These are phyloP conservation scores for Suillus clintonianus DNA, from an alignment of 768 basidiomycete genomes.

Conservation along the genomic window DNA sequence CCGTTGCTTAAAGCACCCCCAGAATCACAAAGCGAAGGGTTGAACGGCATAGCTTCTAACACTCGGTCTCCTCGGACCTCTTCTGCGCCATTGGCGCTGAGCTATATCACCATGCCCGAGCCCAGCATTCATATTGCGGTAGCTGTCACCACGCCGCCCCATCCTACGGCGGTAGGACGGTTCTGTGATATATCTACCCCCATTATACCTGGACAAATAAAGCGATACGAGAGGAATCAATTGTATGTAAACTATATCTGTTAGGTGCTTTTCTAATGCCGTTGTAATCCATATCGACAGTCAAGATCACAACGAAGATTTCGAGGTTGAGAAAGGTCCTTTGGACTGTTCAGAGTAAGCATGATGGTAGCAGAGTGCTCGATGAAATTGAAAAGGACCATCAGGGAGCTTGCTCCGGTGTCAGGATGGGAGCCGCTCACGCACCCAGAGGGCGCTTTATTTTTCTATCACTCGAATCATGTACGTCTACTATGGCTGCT, in stretches of 20 bases:
- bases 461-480: constrained; percentile 46
- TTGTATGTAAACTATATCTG: background rate
- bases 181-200: background rate
- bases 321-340: background rate
- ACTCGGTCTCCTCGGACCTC: background rate
- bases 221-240: background rate
- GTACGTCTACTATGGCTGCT: constrained; percentile 25
- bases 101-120: background rate
- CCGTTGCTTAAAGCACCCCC: background rate
- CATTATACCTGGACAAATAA: background rate
- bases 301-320: background rate
- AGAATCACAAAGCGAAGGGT: background rate
- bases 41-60: background rate
- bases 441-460: constrained; percentile 59
- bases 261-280: background rate
- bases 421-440: constrained; percentile 39
- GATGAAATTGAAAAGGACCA: background rate
- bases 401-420: background rate
- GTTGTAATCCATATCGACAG: background rate
- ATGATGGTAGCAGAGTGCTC: background rate
- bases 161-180: background rate
- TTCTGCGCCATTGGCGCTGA: background rate
- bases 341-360: background rate
- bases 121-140: background rate
- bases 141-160: background rate